phyloP scores from a whole-genome alignment of 1,284 basidiomycete genomes.

The Puccinia horiana region DNA sequence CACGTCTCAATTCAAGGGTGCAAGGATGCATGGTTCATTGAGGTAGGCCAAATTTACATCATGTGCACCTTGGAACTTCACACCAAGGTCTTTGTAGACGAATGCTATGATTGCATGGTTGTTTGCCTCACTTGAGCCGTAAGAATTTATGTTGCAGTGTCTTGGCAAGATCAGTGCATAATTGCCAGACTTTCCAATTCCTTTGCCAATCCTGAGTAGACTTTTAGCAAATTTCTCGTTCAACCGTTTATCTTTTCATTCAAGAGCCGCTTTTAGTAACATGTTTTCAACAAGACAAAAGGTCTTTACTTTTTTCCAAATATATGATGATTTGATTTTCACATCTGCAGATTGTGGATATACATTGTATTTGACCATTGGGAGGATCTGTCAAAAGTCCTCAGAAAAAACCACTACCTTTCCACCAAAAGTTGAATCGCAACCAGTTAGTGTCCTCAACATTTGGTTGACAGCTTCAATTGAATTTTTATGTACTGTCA shows the following conservation, averaged over 20 bases:
- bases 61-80: no score
- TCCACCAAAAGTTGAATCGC: neutral
- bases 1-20: neutral
- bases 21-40: neutral
- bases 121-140: no score
- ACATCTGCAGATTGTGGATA: neutral
- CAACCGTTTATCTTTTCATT: neutral
- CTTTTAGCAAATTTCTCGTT: neutral
- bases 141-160: no score
- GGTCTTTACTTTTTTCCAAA: neutral
- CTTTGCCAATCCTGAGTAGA: neutral
- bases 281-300: neutral
- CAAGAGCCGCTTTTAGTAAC: neutral
- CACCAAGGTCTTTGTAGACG: neutral
- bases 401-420: neutral
- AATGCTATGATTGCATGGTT: neutral
- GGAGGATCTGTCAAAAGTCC: neutral
- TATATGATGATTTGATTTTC: neutral
- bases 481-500: neutral
- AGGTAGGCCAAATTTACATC: neutral
- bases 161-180: no score
- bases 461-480: neutral
- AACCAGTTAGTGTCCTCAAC: neutral
- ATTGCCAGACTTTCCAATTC: neutral
- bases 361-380: neutral